These are phyloP conservation scores for Danielia oregonensis DNA, from an alignment of 805 yeast genomes.

Conservation along the genomic window DNA sequence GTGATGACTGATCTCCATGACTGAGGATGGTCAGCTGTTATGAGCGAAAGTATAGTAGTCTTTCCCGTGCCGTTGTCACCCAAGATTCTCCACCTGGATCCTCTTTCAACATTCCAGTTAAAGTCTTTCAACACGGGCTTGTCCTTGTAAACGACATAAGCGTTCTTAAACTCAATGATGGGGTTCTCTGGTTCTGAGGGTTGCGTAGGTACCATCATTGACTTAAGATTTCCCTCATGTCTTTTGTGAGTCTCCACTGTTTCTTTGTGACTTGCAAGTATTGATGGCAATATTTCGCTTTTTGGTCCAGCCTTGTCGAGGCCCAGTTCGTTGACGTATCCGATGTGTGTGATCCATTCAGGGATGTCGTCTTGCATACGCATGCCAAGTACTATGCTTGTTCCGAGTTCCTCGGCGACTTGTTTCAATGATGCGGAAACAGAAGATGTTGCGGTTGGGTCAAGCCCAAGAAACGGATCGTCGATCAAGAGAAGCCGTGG, in stretches of 20 bases:
- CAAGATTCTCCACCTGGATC: constrained; percentile 83
- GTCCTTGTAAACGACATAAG: constrained; percentile 66
- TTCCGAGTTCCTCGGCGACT: constrained; percentile 34
- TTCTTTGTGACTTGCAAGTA: neutral
- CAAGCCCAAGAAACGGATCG: constrained; percentile 91
- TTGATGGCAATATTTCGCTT: constrained; percentile 15
- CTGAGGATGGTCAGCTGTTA: constrained; percentile 96
- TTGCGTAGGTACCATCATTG: too few species aligned
- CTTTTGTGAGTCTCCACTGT: neutral
- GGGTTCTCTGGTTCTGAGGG: too few species aligned
- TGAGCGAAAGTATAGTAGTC: constrained; percentile 76
- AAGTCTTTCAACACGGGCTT: constrained; percentile 56
- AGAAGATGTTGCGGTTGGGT: constrained; percentile 61
- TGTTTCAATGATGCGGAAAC: constrained; percentile 52
- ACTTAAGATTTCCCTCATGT: too few species aligned
- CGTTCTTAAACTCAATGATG: constrained; percentile 48
- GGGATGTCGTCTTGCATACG: constrained; percentile 76
- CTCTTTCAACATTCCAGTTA: constrained; percentile 61
- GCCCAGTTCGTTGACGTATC: constrained; percentile 52
- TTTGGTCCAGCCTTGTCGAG: constrained; percentile 47
- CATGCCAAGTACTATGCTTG: constrained; percentile 68
- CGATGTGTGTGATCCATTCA: constrained; percentile 72
- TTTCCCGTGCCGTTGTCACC: constrained; percentile 95
- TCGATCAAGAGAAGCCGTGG: constrained; percentile 74
- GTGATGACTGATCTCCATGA: constrained; percentile 76